A percentile compares a stretch with the other conserved stretches of the same genome.
Evolutionary conservation across 257 asterid species (phyloP).

Genomic region (Solanum pimpinellifolium): DNA sequence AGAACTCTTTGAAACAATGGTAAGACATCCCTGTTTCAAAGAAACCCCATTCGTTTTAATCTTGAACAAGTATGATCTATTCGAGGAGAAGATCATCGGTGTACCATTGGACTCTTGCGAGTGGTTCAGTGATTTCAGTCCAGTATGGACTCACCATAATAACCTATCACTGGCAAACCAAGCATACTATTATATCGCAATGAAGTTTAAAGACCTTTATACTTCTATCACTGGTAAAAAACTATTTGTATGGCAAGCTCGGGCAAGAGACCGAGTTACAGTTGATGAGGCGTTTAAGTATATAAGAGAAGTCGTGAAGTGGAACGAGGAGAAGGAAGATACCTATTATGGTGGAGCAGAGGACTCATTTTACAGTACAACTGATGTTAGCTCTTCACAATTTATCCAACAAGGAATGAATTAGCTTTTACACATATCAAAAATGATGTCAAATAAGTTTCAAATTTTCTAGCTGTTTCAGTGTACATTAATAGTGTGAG

Average conservation of each 20-base stretch:
- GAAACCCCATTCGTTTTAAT: conserved; percentile 7
- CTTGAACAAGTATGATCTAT: conserved; percentile 19
- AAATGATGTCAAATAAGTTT: background rate
- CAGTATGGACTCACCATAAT: background rate
- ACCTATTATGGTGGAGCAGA: conserved; percentile 1
- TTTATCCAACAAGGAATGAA: background rate
- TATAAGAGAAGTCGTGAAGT: conserved; percentile 3
- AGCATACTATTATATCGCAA: conserved; percentile 8
- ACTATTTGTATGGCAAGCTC: conserved; percentile 9
- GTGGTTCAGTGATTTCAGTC: conserved; percentile 7
- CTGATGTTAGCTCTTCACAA: conserved; percentile 3
- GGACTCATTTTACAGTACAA: conserved; percentile 10
- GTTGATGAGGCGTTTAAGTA: conserved; percentile 13
- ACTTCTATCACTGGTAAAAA: conserved; percentile 3
- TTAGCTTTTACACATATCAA: background rate
- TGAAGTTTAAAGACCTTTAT: conserved; percentile 7
- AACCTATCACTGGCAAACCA: conserved; percentile 5
- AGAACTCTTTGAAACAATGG: conserved; percentile 9
- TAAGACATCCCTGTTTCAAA: conserved; percentile 15
- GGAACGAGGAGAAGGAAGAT: conserved; percentile 11
- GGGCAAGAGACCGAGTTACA: conserved; percentile 2
- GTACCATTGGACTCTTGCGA: background rate
- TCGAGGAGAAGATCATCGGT: background rate
- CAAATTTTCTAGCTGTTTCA: background rate
- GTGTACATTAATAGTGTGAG: background rate